phyloP scores from a whole-genome alignment of 345 rosid genomes.

The Anastatica hierochuntica region DNA sequence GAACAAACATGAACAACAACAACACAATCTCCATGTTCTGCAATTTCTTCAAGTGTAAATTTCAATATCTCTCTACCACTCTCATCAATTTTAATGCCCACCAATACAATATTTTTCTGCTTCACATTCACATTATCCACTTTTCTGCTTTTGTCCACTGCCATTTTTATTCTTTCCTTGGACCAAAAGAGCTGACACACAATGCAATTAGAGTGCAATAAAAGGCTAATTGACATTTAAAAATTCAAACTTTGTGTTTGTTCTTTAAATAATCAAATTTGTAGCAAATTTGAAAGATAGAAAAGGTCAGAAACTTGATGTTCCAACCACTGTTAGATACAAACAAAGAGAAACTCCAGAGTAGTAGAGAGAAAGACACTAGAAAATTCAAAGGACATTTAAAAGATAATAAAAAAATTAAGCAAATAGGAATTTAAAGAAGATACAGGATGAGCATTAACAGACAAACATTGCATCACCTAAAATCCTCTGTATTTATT shows the following conservation, averaged over 20 bases:
- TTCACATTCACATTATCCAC: constrained; percentile 22
- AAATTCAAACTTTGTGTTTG: neutral
- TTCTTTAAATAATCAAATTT: neutral
- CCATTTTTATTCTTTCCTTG: constrained; percentile 21
- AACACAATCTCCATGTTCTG: constrained; percentile 75
- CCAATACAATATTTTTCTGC: constrained; percentile 48
- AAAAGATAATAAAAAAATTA: neutral
- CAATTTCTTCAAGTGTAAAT: constrained; percentile 77
- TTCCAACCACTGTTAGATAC: constrained; percentile 16
- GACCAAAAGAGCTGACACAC: constrained; percentile 9
- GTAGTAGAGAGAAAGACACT: constrained; percentile 7
- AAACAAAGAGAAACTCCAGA: constrained; percentile 22
- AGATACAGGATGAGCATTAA: constrained; percentile 24
- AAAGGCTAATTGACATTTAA: neutral
- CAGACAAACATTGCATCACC: constrained; percentile 26
- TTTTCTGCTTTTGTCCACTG: constrained; percentile 26
- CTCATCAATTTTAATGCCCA: constrained; percentile 54
- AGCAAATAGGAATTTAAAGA: neutral
- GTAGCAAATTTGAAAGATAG: constrained; percentile 5
- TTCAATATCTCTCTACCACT: constrained; percentile 58
- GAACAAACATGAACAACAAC: constrained; percentile 62
- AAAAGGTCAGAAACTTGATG: constrained; percentile 19
- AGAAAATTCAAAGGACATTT: constrained; percentile 9
- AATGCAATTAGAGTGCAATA: neutral
- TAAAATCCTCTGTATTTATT: constrained; percentile 16